Percentiles rank a stretch among this genome's conserved stretches.
Conservation (phyloP, 2,329 filamentous ascomycete species). For the Pseudogymnoascus sp. region DNA sequence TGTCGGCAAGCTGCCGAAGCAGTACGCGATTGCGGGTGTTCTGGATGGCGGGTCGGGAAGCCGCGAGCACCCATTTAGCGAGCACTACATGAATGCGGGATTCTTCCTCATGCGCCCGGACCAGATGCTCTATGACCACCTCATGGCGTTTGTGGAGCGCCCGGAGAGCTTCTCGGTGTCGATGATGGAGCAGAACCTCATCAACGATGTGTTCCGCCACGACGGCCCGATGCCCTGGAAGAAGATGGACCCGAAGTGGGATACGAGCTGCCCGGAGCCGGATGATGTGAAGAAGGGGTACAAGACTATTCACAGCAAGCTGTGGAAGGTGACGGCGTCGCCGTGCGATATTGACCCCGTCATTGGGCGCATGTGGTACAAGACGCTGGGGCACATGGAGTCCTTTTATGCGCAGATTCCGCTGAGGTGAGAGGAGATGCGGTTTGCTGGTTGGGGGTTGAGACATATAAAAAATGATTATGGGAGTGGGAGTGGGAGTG, state of each 20-base stretch:
- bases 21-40: constrained; percentile 20
- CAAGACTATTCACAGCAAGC: constrained; percentile 33
- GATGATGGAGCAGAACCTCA: constrained; percentile 32
- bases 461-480: background rate
- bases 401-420: background rate
- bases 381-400: background rate
- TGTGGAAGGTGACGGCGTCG: constrained; percentile 27
- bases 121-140: constrained; percentile 30
- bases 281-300: constrained; percentile 31
- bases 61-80: constrained; percentile 20
- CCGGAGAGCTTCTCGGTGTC: constrained; percentile 28
- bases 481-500: background rate
- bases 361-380: background rate
- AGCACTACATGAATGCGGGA: constrained; percentile 25
- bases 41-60: constrained; percentile 21
- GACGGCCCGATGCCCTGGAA: constrained; percentile 35
- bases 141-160: constrained; percentile 27
- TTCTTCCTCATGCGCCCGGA: constrained; percentile 33
- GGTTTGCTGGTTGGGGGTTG: background rate
- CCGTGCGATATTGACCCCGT: background rate
- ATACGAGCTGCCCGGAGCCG: constrained; percentile 32
- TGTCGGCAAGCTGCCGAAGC: constrained; percentile 15
- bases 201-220: constrained; percentile 33
- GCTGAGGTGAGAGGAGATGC: background rate
- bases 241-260: constrained; percentile 32